A percentile compares a stretch with the other conserved stretches of the same genome.
Conservation (phyloP, 768 basidiomycete genomes). For the Tricholoma sp. region DNA sequence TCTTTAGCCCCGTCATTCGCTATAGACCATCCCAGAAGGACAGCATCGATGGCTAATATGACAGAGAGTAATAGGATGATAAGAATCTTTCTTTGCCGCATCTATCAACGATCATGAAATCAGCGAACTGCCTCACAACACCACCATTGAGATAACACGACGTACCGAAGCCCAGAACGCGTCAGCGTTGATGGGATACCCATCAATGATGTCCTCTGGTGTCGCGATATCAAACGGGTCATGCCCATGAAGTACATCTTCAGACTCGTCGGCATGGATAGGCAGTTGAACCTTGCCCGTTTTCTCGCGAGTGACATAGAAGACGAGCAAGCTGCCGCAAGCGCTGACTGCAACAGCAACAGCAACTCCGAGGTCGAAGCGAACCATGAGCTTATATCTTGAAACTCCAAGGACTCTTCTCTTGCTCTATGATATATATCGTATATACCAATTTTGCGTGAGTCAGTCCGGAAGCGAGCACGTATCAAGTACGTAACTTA, state of each 20-base stretch:
- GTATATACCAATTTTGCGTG: neutral
- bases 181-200: conserved; percentile 56
- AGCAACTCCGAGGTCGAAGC: neutral
- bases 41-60: conserved; percentile 46
- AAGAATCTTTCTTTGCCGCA: conserved; percentile 52
- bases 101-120: conserved; percentile 34
- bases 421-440: neutral
- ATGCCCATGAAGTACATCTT: conserved; percentile 9
- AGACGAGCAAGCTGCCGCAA: neutral
- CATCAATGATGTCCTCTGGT: conserved; percentile 66
- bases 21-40: conserved; percentile 52
- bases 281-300: conserved; percentile 3
- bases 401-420: neutral
- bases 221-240: conserved; percentile 69
- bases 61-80: conserved; percentile 40
- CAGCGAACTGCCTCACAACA: neutral
- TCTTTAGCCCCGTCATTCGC: conserved; percentile 24
- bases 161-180: conserved; percentile 56
- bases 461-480: neutral
- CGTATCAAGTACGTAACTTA: no score
- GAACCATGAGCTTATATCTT: neutral
- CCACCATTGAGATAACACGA: conserved; percentile 1
- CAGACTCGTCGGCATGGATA: neutral
- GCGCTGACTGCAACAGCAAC: neutral
- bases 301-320: conserved; percentile 1